Conservation (phyloP, 2,329 filamentous ascomycete genomes). For the Fusarium sp. region DNA sequence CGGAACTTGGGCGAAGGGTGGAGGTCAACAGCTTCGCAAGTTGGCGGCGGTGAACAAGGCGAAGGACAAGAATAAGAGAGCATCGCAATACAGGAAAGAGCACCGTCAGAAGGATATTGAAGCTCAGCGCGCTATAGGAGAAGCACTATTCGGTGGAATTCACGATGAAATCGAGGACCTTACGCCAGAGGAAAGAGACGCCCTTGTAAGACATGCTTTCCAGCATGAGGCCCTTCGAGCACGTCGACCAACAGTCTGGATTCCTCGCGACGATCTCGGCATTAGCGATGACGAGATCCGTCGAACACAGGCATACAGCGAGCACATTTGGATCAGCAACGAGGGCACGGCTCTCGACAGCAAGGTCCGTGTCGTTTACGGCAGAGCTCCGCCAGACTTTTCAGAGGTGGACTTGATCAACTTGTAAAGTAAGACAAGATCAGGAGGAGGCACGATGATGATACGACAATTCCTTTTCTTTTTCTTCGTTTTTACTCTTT, state of each 20-base stretch:
- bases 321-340: conserved; percentile 92
- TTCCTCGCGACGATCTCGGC: conserved; percentile 89
- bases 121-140: conserved; percentile 77
- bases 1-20: conserved; percentile 53
- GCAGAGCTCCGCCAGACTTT: conserved; percentile 87
- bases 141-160: conserved; percentile 86
- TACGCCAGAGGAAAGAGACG: conserved; percentile 87
- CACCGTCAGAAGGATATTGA: conserved; percentile 73
- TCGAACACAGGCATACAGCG: conserved; percentile 79
- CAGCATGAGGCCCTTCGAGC: conserved; percentile 89
- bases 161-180: conserved; percentile 96
- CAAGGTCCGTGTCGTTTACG: conserved; percentile 85
- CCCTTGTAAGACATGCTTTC: conserved; percentile 87
- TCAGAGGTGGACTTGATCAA: conserved; percentile 89
- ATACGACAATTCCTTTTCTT: not conserved
- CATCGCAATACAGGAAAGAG: conserved; percentile 60
- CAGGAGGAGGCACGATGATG: not conserved
- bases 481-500: not conserved
- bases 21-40: conserved; percentile 62
- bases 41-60: conserved; percentile 50
- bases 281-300: conserved; percentile 91
- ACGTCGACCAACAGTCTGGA: conserved; percentile 89
- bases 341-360: conserved; percentile 89
- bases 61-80: conserved; percentile 48
- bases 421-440: conserved; percentile 59